These are phyloP conservation scores for Colletotrichum sp. DNA, from an alignment of 2,329 filamentous ascomycete genomes.

Conservation along the genomic window DNA sequence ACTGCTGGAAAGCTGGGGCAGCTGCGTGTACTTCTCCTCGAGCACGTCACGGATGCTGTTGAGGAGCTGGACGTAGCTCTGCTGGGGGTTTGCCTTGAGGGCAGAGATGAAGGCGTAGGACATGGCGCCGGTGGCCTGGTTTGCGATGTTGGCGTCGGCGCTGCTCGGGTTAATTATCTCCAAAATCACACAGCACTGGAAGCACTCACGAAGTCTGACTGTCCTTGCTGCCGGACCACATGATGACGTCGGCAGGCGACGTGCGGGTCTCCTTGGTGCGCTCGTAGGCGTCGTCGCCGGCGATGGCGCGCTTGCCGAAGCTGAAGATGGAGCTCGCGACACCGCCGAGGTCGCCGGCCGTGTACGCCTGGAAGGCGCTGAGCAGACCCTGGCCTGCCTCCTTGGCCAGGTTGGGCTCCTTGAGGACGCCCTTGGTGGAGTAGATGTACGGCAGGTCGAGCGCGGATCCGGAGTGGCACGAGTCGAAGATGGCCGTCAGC, in stretches of 20 bases:
- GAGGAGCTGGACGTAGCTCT: constrained; percentile 94
- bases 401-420: constrained; percentile 82
- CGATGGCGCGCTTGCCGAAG: constrained; percentile 81
- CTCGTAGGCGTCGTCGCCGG: constrained; percentile 79
- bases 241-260: constrained; percentile 92
- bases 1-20: constrained; percentile 94
- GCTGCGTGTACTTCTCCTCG: constrained; percentile 86
- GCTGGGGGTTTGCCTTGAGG: constrained; percentile 90
- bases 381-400: constrained; percentile 77
- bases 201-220: constrained; percentile 77
- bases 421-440: constrained; percentile 79
- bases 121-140: constrained; percentile 96
- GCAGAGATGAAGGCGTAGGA: constrained; percentile 95
- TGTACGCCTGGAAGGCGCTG: constrained; percentile 77
- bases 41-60: constrained; percentile 95
- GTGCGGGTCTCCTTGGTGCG: constrained; percentile 88
- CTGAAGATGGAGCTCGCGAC: constrained; percentile 82
- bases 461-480: constrained; percentile 79
- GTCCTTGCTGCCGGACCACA: constrained; percentile 98
- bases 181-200: not conserved
- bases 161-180: constrained; percentile 45
- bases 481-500: constrained; percentile 82
- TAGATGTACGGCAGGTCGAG: constrained; percentile 82
- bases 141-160: constrained; percentile 86
- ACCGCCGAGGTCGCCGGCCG: constrained; percentile 80